Evolutionary conservation across 2,329 filamentous ascomycete genomes (phyloP).

Genomic region (Monosporascus sp.): DNA sequence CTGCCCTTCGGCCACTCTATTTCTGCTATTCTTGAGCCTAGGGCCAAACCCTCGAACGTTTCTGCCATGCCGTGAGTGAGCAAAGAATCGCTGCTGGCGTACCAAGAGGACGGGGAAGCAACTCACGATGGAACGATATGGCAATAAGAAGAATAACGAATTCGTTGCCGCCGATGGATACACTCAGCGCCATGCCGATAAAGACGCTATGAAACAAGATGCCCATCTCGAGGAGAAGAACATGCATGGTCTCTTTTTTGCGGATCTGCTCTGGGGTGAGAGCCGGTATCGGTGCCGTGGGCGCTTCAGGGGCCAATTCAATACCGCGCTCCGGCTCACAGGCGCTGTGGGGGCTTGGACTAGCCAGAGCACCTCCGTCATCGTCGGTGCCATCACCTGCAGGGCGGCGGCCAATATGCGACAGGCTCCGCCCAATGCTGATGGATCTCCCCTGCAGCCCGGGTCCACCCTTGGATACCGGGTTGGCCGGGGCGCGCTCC

Average conservation of each 20-base stretch:
- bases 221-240: slow-evolving; percentile 57
- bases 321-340: background rate
- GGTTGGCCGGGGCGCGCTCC: slow-evolving; percentile 2
- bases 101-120: background rate
- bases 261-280: slow-evolving; percentile 16
- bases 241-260: slow-evolving; percentile 51
- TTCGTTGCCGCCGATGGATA: slow-evolving; percentile 39
- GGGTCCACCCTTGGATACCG: slow-evolving; percentile 19
- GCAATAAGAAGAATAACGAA: slow-evolving; percentile 50
- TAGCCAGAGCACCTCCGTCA: too few species aligned
- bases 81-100: too few species aligned
- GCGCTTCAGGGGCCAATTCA: background rate
- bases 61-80: slow-evolving; percentile 21
- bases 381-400: background rate
- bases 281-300: background rate
- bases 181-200: slow-evolving; percentile 51
- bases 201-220: slow-evolving; percentile 60
- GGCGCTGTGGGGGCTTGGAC: background rate
- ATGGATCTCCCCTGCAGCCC: slow-evolving; percentile 24
- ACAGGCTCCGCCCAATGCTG: slow-evolving; percentile 29
- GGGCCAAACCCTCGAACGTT: slow-evolving; percentile 51
- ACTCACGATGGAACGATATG: slow-evolving; percentile 42
- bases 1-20: slow-evolving; percentile 38
- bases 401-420: slow-evolving; percentile 5
- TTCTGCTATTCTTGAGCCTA: slow-evolving; percentile 58